A percentile compares a stretch with the other conserved stretches of the same genome.
Conservation (phyloP, 208 protist species). For the Acanthamoeba healyi region DNA sequence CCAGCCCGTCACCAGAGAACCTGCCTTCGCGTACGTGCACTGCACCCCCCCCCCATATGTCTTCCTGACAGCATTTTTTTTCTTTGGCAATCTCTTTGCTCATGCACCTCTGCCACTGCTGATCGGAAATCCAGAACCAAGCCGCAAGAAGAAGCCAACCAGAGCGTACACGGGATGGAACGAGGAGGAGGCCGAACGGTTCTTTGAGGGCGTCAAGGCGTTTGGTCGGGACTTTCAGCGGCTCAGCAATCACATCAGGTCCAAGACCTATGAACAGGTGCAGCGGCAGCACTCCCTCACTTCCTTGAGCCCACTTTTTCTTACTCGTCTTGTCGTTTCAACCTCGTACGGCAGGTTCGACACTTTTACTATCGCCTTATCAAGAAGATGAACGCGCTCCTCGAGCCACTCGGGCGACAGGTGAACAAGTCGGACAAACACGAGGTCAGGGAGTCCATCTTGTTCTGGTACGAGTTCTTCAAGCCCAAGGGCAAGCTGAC, state of each 20-base stretch:
- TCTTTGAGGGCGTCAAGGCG: conserved; percentile 53
- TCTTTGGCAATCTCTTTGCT: no score
- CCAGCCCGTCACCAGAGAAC: no score
- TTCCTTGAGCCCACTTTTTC: no score
- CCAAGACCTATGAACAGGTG: conserved; percentile 59
- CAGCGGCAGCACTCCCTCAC: not conserved
- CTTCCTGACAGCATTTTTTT: no score
- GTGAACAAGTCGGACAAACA: conserved; percentile 54
- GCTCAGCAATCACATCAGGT: not conserved
- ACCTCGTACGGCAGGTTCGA: not conserved
- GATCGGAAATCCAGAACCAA: no score
- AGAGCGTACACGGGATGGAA: conserved; percentile 33
- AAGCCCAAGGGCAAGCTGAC: conserved; percentile 53
- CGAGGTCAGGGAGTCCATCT: conserved; percentile 9
- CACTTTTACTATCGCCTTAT: conserved; percentile 67
- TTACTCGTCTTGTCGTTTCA: not conserved
- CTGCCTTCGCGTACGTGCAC: no score
- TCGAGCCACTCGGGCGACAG: not conserved
- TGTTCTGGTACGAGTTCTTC: conserved; percentile 69
- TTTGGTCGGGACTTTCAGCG: conserved; percentile 42
- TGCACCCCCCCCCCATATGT: no score
- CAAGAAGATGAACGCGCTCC: conserved; percentile 57
- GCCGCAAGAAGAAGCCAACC: not conserved
- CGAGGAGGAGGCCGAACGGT: conserved; percentile 20
- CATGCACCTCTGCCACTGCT: not conserved